Conservation (phyloP, 176 grass and related monocot species). For the Oryza australiensis region DNA sequence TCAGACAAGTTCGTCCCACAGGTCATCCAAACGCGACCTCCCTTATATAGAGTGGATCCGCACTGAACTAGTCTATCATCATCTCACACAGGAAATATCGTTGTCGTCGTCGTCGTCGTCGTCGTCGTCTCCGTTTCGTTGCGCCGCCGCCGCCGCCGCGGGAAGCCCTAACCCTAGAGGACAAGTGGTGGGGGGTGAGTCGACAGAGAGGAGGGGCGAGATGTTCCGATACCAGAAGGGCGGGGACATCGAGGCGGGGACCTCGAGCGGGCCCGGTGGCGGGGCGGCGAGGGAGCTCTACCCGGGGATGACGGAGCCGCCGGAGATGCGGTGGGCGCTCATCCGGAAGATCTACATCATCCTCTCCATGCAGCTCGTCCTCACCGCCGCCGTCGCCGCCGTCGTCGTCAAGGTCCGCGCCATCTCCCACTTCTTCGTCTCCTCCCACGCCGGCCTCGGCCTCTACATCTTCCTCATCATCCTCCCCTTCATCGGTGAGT, state of each 20-base stretch:
- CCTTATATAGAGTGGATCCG: neutral
- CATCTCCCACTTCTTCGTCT: constrained; percentile 75
- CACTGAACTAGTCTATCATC: too few species aligned
- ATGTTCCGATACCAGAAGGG: constrained; percentile 54
- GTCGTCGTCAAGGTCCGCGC: constrained; percentile 70
- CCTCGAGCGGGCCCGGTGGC: constrained; percentile 11
- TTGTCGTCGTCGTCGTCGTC: neutral
- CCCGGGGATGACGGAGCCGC: constrained; percentile 74
- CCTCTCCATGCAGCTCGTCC: constrained; percentile 58
- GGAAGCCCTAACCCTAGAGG: neutral
- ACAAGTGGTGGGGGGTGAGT: neutral
- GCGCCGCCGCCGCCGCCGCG: neutral
- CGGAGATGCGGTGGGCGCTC: constrained; percentile 77
- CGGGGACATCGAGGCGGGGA: constrained; percentile 61
- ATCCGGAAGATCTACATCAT: constrained; percentile 89
- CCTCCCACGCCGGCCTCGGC: constrained; percentile 48
- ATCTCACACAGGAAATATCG: neutral
- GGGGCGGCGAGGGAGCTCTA: constrained; percentile 44
- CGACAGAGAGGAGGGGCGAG: neutral
- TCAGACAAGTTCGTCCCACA: neutral
- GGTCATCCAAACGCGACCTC: neutral
- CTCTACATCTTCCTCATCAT: constrained; percentile 77
- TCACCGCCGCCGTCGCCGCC: constrained; percentile 67
- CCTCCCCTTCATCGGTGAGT: constrained; percentile 62
- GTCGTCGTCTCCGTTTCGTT: neutral